Conservation (phyloP, 164 flowering plant genomes). For the Chimonanthus praecox region DNA sequence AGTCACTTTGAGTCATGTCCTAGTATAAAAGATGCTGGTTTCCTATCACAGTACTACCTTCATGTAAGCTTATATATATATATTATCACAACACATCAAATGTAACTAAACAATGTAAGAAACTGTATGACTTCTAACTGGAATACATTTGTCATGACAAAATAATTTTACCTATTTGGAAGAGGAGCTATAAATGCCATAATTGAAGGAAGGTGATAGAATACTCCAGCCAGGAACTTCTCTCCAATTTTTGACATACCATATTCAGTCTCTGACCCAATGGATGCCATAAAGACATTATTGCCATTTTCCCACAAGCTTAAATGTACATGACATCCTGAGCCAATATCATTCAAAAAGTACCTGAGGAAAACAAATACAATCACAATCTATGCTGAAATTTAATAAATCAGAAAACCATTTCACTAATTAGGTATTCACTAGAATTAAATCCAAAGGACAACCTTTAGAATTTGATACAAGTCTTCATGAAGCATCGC, state of each 20-base stretch:
- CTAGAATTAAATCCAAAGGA: neutral
- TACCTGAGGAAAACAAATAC: conserved; percentile 33
- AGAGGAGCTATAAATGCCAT: conserved; percentile 86
- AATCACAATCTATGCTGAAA: neutral
- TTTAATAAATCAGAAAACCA: neutral
- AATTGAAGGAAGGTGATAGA: conserved; percentile 81
- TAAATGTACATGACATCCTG: conserved; percentile 93
- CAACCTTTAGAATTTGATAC: neutral
- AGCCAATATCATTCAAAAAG: conserved; percentile 68
- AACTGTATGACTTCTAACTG: neutral
- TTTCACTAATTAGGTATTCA: neutral
- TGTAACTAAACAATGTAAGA: no score
- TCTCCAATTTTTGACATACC: conserved; percentile 82
- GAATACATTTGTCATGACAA: neutral
- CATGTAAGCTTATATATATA: no score
- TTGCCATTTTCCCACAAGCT: conserved; percentile 77
- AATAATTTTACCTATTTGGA: conserved; percentile 71
- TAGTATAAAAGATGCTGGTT: no score
- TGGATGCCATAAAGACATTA: conserved; percentile 75
- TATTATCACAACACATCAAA: no score
- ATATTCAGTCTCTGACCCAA: conserved; percentile 33
- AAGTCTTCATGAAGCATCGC: neutral
- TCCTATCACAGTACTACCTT: no score
- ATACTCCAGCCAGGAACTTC: conserved; percentile 94
- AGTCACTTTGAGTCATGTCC: no score